Evolutionary conservation across 345 rosid species (phyloP), one percentile per base, ranked within the genome.

Genomic region (rapeseed (Brassica napus)): DNA sequence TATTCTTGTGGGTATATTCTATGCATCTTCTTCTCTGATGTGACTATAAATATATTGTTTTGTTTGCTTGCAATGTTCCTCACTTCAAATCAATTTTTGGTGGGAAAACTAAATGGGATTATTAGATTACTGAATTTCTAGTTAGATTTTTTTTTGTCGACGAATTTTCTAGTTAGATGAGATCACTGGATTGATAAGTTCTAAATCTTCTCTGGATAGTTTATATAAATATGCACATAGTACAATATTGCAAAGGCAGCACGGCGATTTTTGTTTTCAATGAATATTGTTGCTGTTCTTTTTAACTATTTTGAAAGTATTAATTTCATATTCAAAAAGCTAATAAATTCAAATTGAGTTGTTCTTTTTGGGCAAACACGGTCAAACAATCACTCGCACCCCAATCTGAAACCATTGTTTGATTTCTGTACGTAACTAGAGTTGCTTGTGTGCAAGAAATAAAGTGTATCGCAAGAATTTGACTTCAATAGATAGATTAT

Each of bases 1-100:
- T 79, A 42, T 49, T 14, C 58, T 9, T 42, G 18, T 49, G 14
- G 78, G 78, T 34, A 79, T 73, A 79, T 79, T 72, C 78, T 73
- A 59, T 67, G 73, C 69, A 73, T 79, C 64, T 73, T 73, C 23
- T 73, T 47, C 31, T 49, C 12, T 49, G 74, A 73, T 67, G 69
- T 60, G 47, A 79, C 82, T 26, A 4, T 0, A 65, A 28, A 12
- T 8, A 14, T 65, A 78, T 65, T 37, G 16, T 72, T 65, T 21
- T 44, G 18, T 39, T 42, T 5, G 12, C 42, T 39, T 72, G 28
- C 52, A 8, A 65, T 39, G 30, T 72, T 39, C 47, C 65, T 49
- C 57, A 49, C 39, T 57, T 73, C 52, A 4, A 58, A 72, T 44
- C 69, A 59, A 24, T 23, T 4, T 64, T 59, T 65, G 67, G 72